phyloP scores from a whole-genome alignment of 768 basidiomycete species.

The Tephrocybe sp. region DNA sequence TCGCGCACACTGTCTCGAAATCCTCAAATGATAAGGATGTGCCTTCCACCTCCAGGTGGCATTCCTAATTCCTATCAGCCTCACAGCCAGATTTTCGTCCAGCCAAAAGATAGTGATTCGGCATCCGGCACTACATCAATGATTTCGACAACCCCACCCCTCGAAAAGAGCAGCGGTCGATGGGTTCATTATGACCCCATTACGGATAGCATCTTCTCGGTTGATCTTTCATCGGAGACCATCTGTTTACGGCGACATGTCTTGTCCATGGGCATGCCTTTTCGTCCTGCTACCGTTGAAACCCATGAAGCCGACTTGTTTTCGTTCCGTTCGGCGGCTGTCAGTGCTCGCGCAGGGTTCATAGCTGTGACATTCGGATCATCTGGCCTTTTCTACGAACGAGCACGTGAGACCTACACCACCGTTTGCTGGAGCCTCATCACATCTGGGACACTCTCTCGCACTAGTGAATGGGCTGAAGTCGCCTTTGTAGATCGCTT shows the following conservation, averaged over 20 bases:
- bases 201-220: slow-evolving; percentile 6
- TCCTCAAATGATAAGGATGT: slow-evolving; percentile 4
- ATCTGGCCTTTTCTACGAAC: neutral
- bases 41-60: neutral
- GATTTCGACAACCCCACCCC: neutral
- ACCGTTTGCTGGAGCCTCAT: slow-evolving; percentile 12
- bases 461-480: slow-evolving; percentile 5
- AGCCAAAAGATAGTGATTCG: neutral
- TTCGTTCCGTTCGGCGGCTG: slow-evolving; percentile 2
- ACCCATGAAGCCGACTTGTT: neutral
- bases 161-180: slow-evolving; percentile 1
- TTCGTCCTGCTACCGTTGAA: neutral
- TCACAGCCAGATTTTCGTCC: neutral
- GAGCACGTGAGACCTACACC: neutral
- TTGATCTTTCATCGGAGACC: neutral
- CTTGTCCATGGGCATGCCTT: slow-evolving; percentile 1
- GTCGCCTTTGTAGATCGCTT: slow-evolving; percentile 6
- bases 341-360: slow-evolving; percentile 8
- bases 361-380: slow-evolving; percentile 6
- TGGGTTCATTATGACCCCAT: slow-evolving; percentile 9
- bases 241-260: slow-evolving; percentile 1
- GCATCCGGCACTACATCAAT: neutral
- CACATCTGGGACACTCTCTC: neutral
- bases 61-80: neutral
- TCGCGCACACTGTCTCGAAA: slow-evolving; percentile 1